A percentile compares a stretch with the other conserved stretches of the same genome.
These are phyloP conservation scores for Lasiosphaeria hispida DNA, from an alignment of 495 filamentous ascomycete species.

Conservation along the genomic window DNA sequence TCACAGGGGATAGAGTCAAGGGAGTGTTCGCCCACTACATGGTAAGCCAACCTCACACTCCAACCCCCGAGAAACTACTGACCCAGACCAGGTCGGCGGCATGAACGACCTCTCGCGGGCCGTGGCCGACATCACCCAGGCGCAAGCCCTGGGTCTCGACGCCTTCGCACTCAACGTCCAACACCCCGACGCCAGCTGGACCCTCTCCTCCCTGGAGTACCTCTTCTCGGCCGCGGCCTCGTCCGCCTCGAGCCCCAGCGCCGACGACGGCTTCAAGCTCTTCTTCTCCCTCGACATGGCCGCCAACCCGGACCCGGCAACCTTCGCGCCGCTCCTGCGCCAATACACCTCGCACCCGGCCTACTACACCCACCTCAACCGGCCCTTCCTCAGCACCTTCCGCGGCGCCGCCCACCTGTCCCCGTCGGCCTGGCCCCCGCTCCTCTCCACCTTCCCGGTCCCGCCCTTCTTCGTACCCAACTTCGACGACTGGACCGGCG, in stretches of 20 bases:
- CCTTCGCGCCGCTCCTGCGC: slow-evolving; percentile 2
- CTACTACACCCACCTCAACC: slow-evolving; percentile 45
- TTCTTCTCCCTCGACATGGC: slow-evolving; percentile 20
- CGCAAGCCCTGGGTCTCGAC: slow-evolving; percentile 11
- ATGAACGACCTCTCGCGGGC: slow-evolving; percentile 4
- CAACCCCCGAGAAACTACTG: background rate
- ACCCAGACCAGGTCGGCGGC: slow-evolving; percentile 1
- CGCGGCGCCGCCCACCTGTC: slow-evolving; percentile 50
- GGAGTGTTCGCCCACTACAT: slow-evolving; percentile 18
- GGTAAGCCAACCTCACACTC: background rate
- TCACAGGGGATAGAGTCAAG: background rate
- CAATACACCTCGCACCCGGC: slow-evolving; percentile 37
- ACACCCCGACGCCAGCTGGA: slow-evolving; percentile 2
- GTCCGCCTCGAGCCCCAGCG: no score
- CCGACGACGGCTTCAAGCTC: slow-evolving; percentile 9
- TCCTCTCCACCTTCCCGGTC: slow-evolving; percentile 53
- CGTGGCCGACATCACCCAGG: slow-evolving; percentile 10
- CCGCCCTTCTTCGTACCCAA: slow-evolving; percentile 54
- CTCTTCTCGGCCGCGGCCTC: slow-evolving; percentile 9
- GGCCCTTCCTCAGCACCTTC: slow-evolving; percentile 60
- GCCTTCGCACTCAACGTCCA: slow-evolving; percentile 21
- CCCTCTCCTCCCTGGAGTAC: slow-evolving; percentile 1
- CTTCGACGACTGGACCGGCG: slow-evolving; percentile 8
- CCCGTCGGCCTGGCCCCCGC: slow-evolving; percentile 47
- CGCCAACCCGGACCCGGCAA: slow-evolving; percentile 2